These are phyloP conservation scores for Monsonia emarginata DNA, from an alignment of 441 rosid genomes.

Conservation along the genomic window DNA sequence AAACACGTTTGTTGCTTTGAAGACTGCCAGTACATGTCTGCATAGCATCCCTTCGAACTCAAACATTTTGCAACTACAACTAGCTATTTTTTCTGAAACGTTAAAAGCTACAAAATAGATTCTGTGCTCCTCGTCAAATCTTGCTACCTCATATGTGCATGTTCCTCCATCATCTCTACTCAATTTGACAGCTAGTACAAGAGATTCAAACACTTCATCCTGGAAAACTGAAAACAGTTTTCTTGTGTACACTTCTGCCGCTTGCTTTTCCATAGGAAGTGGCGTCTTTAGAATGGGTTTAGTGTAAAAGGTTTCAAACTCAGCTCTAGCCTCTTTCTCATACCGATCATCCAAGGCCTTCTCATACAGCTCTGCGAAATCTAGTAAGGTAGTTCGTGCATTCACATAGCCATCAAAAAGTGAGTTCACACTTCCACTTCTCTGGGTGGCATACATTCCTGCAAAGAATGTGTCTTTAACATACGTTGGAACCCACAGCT, in stretches of 20 bases:
- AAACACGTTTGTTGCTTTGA: slow-evolving; percentile 27
- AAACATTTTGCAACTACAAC: slow-evolving; percentile 37
- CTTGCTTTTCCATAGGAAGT: slow-evolving; percentile 39
- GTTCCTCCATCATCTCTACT: slow-evolving; percentile 23
- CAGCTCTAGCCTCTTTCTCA: slow-evolving; percentile 36
- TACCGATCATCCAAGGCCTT: slow-evolving; percentile 29
- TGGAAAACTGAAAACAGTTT: slow-evolving; percentile 28
- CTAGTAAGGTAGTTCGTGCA: slow-evolving; percentile 29
- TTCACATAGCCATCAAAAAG: slow-evolving; percentile 36
- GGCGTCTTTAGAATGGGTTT: slow-evolving; percentile 29
- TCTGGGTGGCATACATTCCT: slow-evolving; percentile 27
- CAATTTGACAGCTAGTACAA: slow-evolving; percentile 19
- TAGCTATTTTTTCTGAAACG: slow-evolving; percentile 23
- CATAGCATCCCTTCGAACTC: slow-evolving; percentile 37
- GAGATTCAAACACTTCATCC: slow-evolving; percentile 34
- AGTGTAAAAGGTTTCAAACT: slow-evolving; percentile 32
- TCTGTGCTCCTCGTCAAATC: slow-evolving; percentile 31
- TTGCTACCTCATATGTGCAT: slow-evolving; percentile 23
- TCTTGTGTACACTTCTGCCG: slow-evolving; percentile 30
- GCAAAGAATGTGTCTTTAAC: slow-evolving; percentile 33
- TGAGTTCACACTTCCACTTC: slow-evolving; percentile 31
- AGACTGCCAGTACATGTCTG: slow-evolving; percentile 33
- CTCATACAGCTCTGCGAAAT: slow-evolving; percentile 32
- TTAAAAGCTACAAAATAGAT: slow-evolving; percentile 22
- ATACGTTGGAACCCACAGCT: slow-evolving; percentile 36